Conservation (phyloP, 2,329 filamentous ascomycete species). For the Fusarium sp. region DNA sequence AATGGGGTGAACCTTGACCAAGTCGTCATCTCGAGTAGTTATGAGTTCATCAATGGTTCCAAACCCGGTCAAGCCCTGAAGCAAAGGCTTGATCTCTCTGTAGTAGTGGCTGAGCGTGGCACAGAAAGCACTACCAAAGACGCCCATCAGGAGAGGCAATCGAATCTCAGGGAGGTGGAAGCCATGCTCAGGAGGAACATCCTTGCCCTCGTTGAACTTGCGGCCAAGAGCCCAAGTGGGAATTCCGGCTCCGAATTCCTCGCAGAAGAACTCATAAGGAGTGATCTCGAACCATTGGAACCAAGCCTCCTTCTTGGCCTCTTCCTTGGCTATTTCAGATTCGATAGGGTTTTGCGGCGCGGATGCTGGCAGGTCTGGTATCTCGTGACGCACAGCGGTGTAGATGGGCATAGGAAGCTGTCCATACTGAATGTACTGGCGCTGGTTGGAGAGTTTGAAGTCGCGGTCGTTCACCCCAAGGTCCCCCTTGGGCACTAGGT, state of each 20-base stretch:
- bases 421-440: constrained; percentile 79
- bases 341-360: constrained; percentile 41
- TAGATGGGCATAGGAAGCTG: constrained; percentile 93
- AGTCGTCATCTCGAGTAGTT: constrained; percentile 82
- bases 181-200: constrained; percentile 67
- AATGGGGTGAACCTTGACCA: constrained; percentile 94
- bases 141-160: constrained; percentile 85
- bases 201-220: constrained; percentile 77
- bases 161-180: constrained; percentile 84
- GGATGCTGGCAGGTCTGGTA: constrained; percentile 71
- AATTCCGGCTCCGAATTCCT: constrained; percentile 91
- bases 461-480: constrained; percentile 78
- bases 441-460: constrained; percentile 92
- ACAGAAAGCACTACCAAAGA: constrained; percentile 98
- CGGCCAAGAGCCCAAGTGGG: constrained; percentile 94
- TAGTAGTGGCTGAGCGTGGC: constrained; percentile 97
- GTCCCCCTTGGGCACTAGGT: constrained; percentile 87
- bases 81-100: constrained; percentile 86
- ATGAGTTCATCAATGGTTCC: constrained; percentile 84
- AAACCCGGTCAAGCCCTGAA: constrained; percentile 81
- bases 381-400: constrained; percentile 94
- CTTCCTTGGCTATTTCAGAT: constrained; percentile 52
- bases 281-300: constrained; percentile 99
- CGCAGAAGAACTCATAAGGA: constrained; percentile 94
- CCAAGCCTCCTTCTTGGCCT: constrained; percentile 78